phyloP scores from a whole-genome alignment of 352 stramenopile genomes.

The Elongisporangium anandrum region DNA sequence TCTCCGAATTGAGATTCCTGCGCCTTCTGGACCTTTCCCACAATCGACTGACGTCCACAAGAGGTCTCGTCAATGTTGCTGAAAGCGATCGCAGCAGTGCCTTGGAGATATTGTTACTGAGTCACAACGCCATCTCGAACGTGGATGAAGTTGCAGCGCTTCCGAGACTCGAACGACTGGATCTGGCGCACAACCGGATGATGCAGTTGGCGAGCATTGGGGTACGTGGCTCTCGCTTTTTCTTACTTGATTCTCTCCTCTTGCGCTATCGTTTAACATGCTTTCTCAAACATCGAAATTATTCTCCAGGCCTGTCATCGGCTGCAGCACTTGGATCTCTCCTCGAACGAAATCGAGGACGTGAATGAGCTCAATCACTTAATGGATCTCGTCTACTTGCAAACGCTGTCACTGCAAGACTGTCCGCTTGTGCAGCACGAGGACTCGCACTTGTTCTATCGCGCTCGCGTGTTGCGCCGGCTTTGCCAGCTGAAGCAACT shows the following conservation, averaged over 20 bases:
- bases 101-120: slow-evolving; percentile 45
- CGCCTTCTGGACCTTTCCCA: slow-evolving; percentile 65
- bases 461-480: slow-evolving; percentile 51
- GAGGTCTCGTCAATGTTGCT: slow-evolving; percentile 18
- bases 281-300: neutral
- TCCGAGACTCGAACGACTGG: slow-evolving; percentile 43
- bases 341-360: slow-evolving; percentile 37
- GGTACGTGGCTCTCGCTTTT: slow-evolving; percentile 18
- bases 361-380: slow-evolving; percentile 67
- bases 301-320: slow-evolving; percentile 38
- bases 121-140: slow-evolving; percentile 45
- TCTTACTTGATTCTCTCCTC: neutral
- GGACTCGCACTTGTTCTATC: slow-evolving; percentile 42
- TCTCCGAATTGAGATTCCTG: slow-evolving; percentile 54
- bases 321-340: slow-evolving; percentile 52
- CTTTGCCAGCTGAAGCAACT: slow-evolving; percentile 52
- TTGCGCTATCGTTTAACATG: neutral
- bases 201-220: slow-evolving; percentile 29
- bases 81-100: slow-evolving; percentile 9
- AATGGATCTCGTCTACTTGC: slow-evolving; percentile 35
- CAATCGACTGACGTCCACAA: slow-evolving; percentile 46
- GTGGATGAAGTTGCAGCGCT: slow-evolving; percentile 43
- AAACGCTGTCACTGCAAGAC: slow-evolving; percentile 31
- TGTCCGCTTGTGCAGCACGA: slow-evolving; percentile 39
- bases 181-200: slow-evolving; percentile 57